These are phyloP conservation scores for Globisporangium nagaii DNA, from an alignment of 352 stramenopile genomes.

Conservation along the genomic window DNA sequence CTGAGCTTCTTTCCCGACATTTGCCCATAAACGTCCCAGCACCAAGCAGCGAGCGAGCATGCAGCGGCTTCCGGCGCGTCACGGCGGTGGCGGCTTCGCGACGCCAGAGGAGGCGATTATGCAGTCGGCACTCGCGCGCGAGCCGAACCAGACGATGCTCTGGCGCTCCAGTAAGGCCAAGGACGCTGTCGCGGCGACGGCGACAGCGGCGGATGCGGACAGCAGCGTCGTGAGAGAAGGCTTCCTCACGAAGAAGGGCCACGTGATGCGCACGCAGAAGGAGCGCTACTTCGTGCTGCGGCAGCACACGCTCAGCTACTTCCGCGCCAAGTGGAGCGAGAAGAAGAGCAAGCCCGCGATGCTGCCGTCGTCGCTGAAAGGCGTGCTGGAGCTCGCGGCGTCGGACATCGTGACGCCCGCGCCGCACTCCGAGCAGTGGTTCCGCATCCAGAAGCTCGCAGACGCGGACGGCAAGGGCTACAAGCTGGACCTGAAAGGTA, in stretches of 20 bases:
- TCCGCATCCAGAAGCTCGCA: slow-evolving; percentile 48
- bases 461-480: slow-evolving; percentile 49
- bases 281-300: slow-evolving; percentile 47
- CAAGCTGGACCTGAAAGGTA: slow-evolving; percentile 67
- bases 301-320: slow-evolving; percentile 39
- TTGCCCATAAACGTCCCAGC: not conserved
- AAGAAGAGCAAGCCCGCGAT: slow-evolving; percentile 15
- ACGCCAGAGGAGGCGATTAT: slow-evolving; percentile 3
- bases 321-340: slow-evolving; percentile 19
- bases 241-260: slow-evolving; percentile 47
- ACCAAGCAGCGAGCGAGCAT: not conserved
- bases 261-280: slow-evolving; percentile 51
- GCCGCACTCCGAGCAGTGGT: slow-evolving; percentile 51
- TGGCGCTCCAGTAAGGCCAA: slow-evolving; percentile 12
- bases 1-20: not conserved
- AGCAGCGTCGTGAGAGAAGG: slow-evolving; percentile 24
- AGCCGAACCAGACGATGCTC: slow-evolving; percentile 6
- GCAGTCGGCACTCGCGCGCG: not conserved
- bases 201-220: not conserved
- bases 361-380: slow-evolving; percentile 28
- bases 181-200: not conserved
- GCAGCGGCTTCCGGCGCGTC: not conserved
- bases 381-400: slow-evolving; percentile 33
- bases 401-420: slow-evolving; percentile 43
- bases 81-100: not conserved